Conservation (phyloP, 306 rosid genomes). For the Vigna unguiculata region DNA sequence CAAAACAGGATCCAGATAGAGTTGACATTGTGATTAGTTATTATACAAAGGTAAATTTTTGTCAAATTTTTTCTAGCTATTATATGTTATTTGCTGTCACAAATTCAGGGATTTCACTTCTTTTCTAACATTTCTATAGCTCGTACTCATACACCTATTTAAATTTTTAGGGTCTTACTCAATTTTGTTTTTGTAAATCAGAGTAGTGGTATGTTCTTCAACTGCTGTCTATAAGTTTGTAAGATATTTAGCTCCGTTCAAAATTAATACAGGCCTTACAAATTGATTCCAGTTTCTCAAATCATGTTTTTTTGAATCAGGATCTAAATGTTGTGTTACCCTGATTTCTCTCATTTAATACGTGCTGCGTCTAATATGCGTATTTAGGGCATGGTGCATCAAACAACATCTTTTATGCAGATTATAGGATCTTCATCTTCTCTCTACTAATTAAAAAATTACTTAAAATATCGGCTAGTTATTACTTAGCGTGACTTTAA, state of each 20-base stretch:
- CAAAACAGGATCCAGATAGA: slow-evolving; percentile 45
- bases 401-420: background rate
- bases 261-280: slow-evolving; percentile 41
- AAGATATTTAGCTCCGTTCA: slow-evolving; percentile 37
- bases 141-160: background rate
- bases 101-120: slow-evolving; percentile 2
- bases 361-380: background rate
- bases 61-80: slow-evolving; percentile 36
- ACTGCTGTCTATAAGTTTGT: slow-evolving; percentile 43
- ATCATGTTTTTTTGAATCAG: background rate
- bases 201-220: slow-evolving; percentile 40
- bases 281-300: slow-evolving; percentile 29
- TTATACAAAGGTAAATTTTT: slow-evolving; percentile 26
- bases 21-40: slow-evolving; percentile 20
- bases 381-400: background rate
- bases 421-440: background rate
- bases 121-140: slow-evolving; percentile 30
- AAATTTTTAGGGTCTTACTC: slow-evolving; percentile 38
- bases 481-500: background rate
- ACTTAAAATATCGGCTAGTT: too few relatives aligned
- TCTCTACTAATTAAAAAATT: background rate
- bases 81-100: slow-evolving; percentile 11
- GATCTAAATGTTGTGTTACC: background rate
- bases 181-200: slow-evolving; percentile 44
- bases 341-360: background rate